Evolutionary conservation across 108 stramenopile genomes (phyloP), one percentile per base, ranked within the genome.

Genomic region (Heterococcus sp.): DNA sequence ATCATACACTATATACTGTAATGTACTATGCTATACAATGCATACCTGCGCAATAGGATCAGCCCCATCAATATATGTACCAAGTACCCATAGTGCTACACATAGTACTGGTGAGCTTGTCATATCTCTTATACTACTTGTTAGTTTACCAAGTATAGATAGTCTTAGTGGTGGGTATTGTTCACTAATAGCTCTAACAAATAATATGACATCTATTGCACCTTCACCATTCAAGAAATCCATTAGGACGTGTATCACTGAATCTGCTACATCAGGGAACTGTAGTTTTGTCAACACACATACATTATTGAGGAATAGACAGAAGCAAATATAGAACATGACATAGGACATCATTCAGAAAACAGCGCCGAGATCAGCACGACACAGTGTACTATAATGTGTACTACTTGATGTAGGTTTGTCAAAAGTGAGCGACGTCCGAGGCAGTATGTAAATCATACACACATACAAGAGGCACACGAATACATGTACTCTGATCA

Each of bases 31-130:
- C n/a, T n/a, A n/a, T n/a, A n/a, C n/a, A n/a, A n/a, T n/a, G n/a
- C n/a, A n/a, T n/a, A n/a, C n/a, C n/a, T n/a, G n/a, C n/a, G 75
- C 68, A 33, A 76, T 78, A 36, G 78, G n/a, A 34, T 84, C 87
- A 58, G 69, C 11, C 3, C 40, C 78, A 40, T 88, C 93, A 67
- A 92, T 90, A 87, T 97, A 99, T 86, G 98, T 95, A 68, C 99
- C 97, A 31, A 99, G 76, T 73, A 99, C 95, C 99, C 99, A 99
- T n/a, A 98, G 82, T 37, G 94, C 94, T 37, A 97, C 93, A 68
- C 94, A 93, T 88, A 96, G 89, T 65, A 98, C 99, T 30, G 90
- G 88, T 37, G 91, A 90, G 38, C 90, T 89, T 4, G 79, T 83
- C 35, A 99, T 93, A 68, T 95, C 94, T 72, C 89, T 88, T 32